These are phyloP conservation scores for Sugiyamaella grinbergsii DNA, from an alignment of 1,139 yeast species.

Conservation along the genomic window DNA sequence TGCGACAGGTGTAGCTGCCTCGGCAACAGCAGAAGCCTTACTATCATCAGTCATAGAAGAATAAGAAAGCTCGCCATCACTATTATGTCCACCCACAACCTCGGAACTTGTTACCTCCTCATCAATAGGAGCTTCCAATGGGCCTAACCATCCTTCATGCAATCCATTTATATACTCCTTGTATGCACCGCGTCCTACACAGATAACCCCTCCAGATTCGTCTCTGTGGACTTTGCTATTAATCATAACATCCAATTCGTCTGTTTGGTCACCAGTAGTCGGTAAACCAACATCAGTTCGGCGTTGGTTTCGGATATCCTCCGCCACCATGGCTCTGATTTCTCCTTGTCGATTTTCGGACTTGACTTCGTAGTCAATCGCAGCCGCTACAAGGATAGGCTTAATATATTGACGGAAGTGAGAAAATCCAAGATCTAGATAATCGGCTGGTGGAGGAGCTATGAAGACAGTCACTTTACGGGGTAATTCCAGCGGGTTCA, in stretches of 20 bases:
- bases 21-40: conserved; percentile 10
- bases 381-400: conserved; percentile 84
- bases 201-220: conserved; percentile 76
- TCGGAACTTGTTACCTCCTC: conserved; percentile 17
- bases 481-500: conserved; percentile 58
- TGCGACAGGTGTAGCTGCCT: background rate
- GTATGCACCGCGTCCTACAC: conserved; percentile 94
- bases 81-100: conserved; percentile 17
- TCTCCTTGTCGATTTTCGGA: conserved; percentile 83
- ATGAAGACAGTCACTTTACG: conserved; percentile 79
- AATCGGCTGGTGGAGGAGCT: conserved; percentile 97
- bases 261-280: conserved; percentile 28
- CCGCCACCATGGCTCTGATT: conserved; percentile 79
- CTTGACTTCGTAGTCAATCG: conserved; percentile 78
- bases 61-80: conserved; percentile 21
- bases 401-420: conserved; percentile 80
- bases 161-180: conserved; percentile 89
- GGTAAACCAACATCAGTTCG: conserved; percentile 43
- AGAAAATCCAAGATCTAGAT: conserved; percentile 70
- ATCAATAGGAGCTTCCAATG: conserved; percentile 51
- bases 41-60: conserved; percentile 2
- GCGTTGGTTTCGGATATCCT: conserved; percentile 73
- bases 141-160: conserved; percentile 95
- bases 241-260: conserved; percentile 38
- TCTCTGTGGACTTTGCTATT: conserved; percentile 35